Evolutionary conservation across 257 asterid genomes (phyloP).

Genomic region (Forsythia viridissima): DNA sequence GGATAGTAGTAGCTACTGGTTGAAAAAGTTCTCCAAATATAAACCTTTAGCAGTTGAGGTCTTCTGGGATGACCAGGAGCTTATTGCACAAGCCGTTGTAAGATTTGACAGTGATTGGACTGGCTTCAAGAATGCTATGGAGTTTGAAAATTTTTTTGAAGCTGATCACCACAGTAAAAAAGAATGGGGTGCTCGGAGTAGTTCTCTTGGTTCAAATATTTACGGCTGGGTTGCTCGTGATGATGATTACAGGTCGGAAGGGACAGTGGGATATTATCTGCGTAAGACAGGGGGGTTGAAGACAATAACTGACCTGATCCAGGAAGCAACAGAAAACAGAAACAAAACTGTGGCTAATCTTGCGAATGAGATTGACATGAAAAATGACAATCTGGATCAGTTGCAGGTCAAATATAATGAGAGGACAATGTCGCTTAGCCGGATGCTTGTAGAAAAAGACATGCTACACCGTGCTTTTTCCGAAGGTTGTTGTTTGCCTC

Average conservation of each 20-base stretch:
- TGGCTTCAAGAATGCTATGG: slow-evolving; percentile 63
- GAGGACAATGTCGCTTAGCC: slow-evolving; percentile 61
- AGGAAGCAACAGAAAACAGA: slow-evolving; percentile 47
- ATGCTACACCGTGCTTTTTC: slow-evolving; percentile 63
- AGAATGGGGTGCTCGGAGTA: slow-evolving; percentile 43
- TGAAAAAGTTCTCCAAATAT: slow-evolving; percentile 46
- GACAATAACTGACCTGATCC: slow-evolving; percentile 44
- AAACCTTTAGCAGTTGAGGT: slow-evolving; percentile 49
- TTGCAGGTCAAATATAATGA: slow-evolving; percentile 53
- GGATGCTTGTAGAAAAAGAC: slow-evolving; percentile 88
- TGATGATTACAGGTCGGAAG: slow-evolving; percentile 56
- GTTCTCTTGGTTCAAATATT: slow-evolving; percentile 33
- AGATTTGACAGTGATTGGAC: slow-evolving; percentile 61
- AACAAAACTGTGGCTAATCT: slow-evolving; percentile 55
- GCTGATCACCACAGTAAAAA: slow-evolving; percentile 43
- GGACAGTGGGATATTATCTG: slow-evolving; percentile 59
- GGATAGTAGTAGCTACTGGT: slow-evolving; percentile 39
- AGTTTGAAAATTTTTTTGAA: slow-evolving; percentile 62
- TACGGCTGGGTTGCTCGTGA: slow-evolving; percentile 75
- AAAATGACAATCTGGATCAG: slow-evolving; percentile 67
- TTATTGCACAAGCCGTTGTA: slow-evolving; percentile 42
- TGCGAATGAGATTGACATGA: slow-evolving; percentile 66
- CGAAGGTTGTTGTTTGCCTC: slow-evolving; percentile 57
- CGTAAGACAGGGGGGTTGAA: slow-evolving; percentile 46
- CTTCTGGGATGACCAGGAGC: slow-evolving; percentile 42